Evolutionary conservation across 176 grass and related monocot genomes (phyloP).

Genomic region (Eragrostis nindensis): DNA sequence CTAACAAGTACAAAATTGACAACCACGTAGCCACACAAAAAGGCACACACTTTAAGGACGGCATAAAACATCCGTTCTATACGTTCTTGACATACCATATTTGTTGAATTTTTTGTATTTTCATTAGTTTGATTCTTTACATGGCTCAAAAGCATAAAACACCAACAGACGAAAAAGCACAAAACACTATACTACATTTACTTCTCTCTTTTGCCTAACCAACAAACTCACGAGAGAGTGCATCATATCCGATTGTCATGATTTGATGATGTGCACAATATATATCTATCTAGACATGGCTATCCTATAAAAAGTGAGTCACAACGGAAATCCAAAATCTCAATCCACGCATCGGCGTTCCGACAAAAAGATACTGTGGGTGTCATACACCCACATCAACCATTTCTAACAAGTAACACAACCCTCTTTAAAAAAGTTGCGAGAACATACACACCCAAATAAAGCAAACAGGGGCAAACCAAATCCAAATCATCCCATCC

Average conservation of each 20-base stretch:
- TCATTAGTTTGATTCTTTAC: background rate
- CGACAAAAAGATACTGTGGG: background rate
- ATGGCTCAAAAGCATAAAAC: background rate
- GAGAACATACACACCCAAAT: background rate
- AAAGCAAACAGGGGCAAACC: background rate
- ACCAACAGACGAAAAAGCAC: background rate
- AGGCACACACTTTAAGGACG: background rate
- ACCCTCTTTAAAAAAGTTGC: background rate
- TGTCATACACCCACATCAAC: background rate
- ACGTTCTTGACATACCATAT: background rate
- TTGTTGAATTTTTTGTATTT: background rate
- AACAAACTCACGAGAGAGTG: too few species aligned
- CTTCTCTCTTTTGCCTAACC: too few species aligned
- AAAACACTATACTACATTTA: background rate
- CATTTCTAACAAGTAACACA: background rate
- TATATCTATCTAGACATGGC: too few species aligned
- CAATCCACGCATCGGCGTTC: background rate
- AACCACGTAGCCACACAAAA: background rate
- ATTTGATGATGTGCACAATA: background rate
- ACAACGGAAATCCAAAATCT: background rate
- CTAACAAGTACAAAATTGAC: background rate
- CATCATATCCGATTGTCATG: too few species aligned
- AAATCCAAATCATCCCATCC: constrained; percentile 7
- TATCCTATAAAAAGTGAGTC: background rate
- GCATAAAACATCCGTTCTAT: background rate